Percentiles rank a stretch among this genome's conserved stretches.
These are phyloP conservation scores for Plectranthus barbatus DNA, from an alignment of 257 asterid genomes.

Conservation along the genomic window DNA sequence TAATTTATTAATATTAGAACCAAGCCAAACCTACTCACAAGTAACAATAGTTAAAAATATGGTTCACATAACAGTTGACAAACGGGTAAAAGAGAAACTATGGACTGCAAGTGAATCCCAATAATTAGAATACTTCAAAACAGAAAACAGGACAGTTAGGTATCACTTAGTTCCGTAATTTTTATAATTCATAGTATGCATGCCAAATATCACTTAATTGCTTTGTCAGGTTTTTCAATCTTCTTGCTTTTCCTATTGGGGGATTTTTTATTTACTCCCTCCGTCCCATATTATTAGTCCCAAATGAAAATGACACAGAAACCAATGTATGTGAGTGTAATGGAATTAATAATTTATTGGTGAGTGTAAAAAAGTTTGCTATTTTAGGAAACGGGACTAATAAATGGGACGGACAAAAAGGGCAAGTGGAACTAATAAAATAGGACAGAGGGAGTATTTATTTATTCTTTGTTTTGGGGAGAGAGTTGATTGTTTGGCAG, in stretches of 20 bases:
- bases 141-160: background rate
- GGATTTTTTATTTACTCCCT: too few species aligned
- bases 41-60: background rate
- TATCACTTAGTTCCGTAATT: background rate
- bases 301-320: too few species aligned
- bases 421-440: too few species aligned
- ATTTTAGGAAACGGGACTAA: too few species aligned
- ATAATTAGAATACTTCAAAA: background rate
- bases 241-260: background rate
- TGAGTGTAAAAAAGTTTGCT: too few species aligned
- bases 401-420: too few species aligned
- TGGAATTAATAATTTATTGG: too few species aligned
- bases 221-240: background rate
- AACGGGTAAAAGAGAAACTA: background rate
- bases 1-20: background rate
- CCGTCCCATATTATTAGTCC: too few species aligned
- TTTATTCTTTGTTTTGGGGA: background rate
- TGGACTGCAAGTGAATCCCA: background rate
- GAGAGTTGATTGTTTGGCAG: background rate
- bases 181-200: background rate
- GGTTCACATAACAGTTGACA: constrained; percentile 1
- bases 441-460: too few species aligned
- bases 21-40: background rate
- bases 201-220: background rate
- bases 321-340: too few species aligned